Evolutionary conservation across 768 basidiomycete genomes (phyloP), one percentile per base, ranked within the genome.

Genomic region (Tricholoma hemisulphureum): DNA sequence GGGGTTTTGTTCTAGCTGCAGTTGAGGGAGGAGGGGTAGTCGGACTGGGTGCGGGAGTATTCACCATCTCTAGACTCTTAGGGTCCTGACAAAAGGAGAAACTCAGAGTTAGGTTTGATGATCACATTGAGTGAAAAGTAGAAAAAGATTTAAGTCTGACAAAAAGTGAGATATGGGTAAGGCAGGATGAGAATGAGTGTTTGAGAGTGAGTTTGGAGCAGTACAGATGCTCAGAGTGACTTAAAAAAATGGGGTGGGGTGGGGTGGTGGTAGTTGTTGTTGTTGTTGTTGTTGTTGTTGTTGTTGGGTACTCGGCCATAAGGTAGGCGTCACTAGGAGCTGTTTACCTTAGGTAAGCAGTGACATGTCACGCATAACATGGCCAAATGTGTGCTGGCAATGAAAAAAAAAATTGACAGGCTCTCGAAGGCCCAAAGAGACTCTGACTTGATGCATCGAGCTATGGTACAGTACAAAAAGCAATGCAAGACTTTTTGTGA

Each of bases 261-360:
- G 46, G 46, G 46, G 46, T 21, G 21, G 46, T 21, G 46, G 46
- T 48, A 6, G 46, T 48, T 21, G 46, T 48, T 21, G 46, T 48
- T 48, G 46, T 48, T 48, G 21, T 48, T 48, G 46, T 46, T 46
- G 45, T 46, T 46, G 45, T 46, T 46, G 45, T 46, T 46, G 45
- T 46, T 46, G 45, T 46, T 46, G 18, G n/a, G n/a, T n/a, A n/a
- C n/a, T n/a, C n/a, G n/a, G n/a, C n/a, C n/a, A n/a, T n/a, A n/a
- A n/a, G n/a, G n/a, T n/a, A n/a, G n/a, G n/a, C n/a, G n/a, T n/a
- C n/a, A n/a, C n/a, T n/a, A n/a, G n/a, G n/a, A n/a, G n/a, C n/a
- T n/a, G n/a, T n/a, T n/a, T n/a, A n/a, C n/a, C n/a, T n/a, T n/a
- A n/a, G n/a, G n/a, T n/a, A n/a, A n/a, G n/a, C n/a, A n/a, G n/a